Evolutionary conservation across 2,329 filamentous ascomycete genomes (phyloP).

Genomic region (Leptographium radiaticola): DNA sequence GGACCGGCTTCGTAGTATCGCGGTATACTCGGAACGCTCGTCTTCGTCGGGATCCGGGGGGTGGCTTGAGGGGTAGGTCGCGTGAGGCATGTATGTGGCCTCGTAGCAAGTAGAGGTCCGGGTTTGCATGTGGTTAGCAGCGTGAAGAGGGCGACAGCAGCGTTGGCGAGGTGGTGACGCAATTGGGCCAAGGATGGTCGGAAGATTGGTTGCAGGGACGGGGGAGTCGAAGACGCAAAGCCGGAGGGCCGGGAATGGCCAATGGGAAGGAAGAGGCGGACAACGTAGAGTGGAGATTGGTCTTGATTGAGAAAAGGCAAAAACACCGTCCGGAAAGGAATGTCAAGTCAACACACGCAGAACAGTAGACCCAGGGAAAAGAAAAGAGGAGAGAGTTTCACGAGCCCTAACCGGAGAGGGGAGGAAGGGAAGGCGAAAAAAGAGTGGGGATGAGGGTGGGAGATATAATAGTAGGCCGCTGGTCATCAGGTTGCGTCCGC

Average conservation of each 20-base stretch:
- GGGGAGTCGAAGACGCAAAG: background rate
- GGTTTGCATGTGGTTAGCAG: background rate
- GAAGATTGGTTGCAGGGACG: background rate
- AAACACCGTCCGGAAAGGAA: background rate
- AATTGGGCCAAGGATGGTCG: background rate
- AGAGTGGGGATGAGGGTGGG: conserved; percentile 6
- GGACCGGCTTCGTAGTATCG: background rate
- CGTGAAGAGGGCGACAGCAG: background rate
- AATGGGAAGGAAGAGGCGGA: background rate
- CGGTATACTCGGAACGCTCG: background rate
- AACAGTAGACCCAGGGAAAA: background rate
- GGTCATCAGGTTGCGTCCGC: background rate
- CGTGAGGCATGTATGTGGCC: conserved; percentile 9
- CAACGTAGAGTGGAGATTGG: conserved; percentile 10
- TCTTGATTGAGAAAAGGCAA: conserved; percentile 3
- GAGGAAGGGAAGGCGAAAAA: conserved; percentile 3
- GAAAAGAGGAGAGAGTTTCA: conserved; percentile 4
- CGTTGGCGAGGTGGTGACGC: background rate
- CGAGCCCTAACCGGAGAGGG: background rate
- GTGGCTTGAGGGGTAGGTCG: background rate
- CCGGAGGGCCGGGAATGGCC: background rate
- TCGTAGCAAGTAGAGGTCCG: background rate
- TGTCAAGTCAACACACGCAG: background rate
- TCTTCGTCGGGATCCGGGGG: conserved; percentile 10
- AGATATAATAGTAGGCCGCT: background rate